Evolutionary conservation across 2,329 filamentous ascomycete genomes (phyloP).

Genomic region (Ceratocystis alfenasii): DNA sequence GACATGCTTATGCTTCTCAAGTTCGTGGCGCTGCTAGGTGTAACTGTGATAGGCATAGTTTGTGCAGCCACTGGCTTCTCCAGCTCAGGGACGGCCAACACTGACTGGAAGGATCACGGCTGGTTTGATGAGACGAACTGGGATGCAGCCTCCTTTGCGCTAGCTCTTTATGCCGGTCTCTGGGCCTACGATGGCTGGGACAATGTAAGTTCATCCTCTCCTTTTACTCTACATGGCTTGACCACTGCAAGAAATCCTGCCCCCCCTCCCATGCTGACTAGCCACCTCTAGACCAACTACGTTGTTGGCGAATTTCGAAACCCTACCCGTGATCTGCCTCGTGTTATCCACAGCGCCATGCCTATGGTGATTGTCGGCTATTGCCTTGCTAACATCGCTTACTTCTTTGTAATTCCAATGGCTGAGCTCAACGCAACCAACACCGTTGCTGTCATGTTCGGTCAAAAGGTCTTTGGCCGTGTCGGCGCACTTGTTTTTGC

Average conservation of each 20-base stretch:
- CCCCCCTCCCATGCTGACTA: constrained; percentile 20
- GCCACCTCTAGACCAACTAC: constrained; percentile 50
- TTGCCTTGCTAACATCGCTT: constrained; percentile 79
- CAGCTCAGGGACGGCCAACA: constrained; percentile 59
- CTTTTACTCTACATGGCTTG: not conserved
- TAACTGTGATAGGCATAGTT: constrained; percentile 78
- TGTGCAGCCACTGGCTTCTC: constrained; percentile 80
- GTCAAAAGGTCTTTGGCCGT: constrained; percentile 75
- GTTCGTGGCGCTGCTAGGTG: constrained; percentile 75
- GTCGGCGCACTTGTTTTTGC: constrained; percentile 73
- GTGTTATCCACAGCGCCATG: constrained; percentile 93
- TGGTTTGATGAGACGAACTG: constrained; percentile 83
- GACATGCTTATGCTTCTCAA: constrained; percentile 96
- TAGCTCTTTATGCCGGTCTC: constrained; percentile 85
- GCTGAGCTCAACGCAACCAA: constrained; percentile 74
- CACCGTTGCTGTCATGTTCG: constrained; percentile 92
- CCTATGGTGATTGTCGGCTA: constrained; percentile 86
- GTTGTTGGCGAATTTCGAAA: constrained; percentile 96
- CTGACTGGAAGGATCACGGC: constrained; percentile 72
- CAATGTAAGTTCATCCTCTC: constrained; percentile 53
- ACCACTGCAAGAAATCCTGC: not conserved
- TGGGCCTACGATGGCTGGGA: constrained; percentile 99
- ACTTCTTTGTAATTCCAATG: constrained; percentile 84
- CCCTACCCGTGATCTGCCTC: constrained; percentile 74
- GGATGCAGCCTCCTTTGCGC: constrained; percentile 76